Evolutionary conservation across 352 stramenopile species (phyloP).

Genomic region (Phytophthora melonis): DNA sequence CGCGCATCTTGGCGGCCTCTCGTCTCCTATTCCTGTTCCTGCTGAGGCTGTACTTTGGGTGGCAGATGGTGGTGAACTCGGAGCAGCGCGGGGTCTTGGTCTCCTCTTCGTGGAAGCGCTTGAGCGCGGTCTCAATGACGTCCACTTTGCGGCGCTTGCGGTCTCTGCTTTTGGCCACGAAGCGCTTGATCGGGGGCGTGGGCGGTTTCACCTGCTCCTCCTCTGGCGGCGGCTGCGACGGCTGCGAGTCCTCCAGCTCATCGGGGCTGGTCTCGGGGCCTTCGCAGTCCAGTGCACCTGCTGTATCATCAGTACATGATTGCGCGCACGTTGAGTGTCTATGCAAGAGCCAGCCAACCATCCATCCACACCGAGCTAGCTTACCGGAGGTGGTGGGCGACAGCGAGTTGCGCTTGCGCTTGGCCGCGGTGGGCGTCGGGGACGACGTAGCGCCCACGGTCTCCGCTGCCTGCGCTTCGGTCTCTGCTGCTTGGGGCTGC

Average conservation of each 20-base stretch:
- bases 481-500: conserved; percentile 4
- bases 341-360: neutral
- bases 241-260: conserved; percentile 35
- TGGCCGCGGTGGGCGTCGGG: conserved; percentile 49
- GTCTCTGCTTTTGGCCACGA: conserved; percentile 54
- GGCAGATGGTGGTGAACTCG: conserved; percentile 62
- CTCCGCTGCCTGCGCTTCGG: conserved; percentile 6
- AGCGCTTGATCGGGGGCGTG: conserved; percentile 53
- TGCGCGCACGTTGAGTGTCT: conserved; percentile 4
- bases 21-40: conserved; percentile 25
- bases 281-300: conserved; percentile 37
- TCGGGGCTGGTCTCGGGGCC: conserved; percentile 42
- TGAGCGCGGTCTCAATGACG: conserved; percentile 69
- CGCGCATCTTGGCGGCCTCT: conserved; percentile 44
- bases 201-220: conserved; percentile 17
- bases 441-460: neutral
- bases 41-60: conserved; percentile 27
- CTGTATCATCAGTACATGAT: conserved; percentile 28
- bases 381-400: conserved; percentile 51
- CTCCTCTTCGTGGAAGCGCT: conserved; percentile 58
- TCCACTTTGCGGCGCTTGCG: conserved; percentile 69
- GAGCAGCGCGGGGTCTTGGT: conserved; percentile 43
- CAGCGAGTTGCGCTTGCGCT: conserved; percentile 72
- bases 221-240: conserved; percentile 24
- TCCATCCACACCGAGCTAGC: neutral